Percentiles rank a stretch among this genome's conserved stretches.
Evolutionary conservation across 139 green algal species (phyloP).

Genomic region (Chlorella sorokiniana): DNA sequence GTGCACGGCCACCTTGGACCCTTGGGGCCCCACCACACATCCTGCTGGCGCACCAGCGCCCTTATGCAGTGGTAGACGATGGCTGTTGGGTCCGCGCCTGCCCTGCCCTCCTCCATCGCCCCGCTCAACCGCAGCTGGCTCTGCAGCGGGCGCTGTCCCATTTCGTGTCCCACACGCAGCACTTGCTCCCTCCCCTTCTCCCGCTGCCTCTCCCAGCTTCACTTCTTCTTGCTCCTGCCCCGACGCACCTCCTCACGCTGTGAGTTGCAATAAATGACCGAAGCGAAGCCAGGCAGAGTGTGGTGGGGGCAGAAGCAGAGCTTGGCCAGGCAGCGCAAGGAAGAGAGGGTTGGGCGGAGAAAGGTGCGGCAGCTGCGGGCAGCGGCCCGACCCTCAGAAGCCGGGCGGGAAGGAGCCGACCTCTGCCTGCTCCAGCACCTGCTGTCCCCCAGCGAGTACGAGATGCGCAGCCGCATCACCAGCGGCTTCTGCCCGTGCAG

Average conservation of each 20-base stretch:
- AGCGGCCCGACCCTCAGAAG: neutral
- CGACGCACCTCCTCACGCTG: neutral
- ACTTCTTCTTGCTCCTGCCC: too few species aligned
- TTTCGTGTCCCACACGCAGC: too few species aligned
- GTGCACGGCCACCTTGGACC: too few species aligned
- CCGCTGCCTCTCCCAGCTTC: too few species aligned
- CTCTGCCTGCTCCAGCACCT: slow-evolving; percentile 64
- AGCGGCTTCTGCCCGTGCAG: slow-evolving; percentile 80
- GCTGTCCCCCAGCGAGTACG: slow-evolving; percentile 54
- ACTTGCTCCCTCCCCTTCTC: too few species aligned
- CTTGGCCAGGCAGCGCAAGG: neutral
- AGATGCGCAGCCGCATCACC: slow-evolving; percentile 81
- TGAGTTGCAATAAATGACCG: neutral
- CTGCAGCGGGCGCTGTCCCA: too few species aligned
- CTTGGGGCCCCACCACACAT: neutral
- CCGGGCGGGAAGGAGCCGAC: slow-evolving; percentile 45
- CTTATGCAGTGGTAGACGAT: too few species aligned
- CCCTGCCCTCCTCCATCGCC: too few species aligned
- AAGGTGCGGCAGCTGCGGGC: too few species aligned
- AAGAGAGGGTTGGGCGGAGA: too few species aligned
- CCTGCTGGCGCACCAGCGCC: neutral
- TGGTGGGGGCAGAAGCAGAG: neutral
- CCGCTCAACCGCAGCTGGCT: too few species aligned
- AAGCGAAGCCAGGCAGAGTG: neutral
- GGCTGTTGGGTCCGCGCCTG: too few species aligned